Evolutionary conservation across 2,329 filamentous ascomycete species (phyloP).

Genomic region (Cercospora janseana): DNA sequence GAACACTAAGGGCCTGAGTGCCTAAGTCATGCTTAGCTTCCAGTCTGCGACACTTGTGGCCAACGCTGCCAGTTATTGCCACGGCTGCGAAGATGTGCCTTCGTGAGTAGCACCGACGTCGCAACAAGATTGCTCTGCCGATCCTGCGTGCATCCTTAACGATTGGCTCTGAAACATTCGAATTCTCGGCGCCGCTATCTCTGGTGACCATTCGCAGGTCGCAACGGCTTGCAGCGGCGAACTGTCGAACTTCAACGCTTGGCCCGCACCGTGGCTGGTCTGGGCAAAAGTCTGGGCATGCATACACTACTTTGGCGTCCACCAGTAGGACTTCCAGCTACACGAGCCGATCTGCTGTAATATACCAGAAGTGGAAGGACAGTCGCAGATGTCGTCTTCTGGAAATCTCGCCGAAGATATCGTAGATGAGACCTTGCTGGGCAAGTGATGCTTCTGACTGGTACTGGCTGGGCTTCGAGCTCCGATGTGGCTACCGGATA

Average conservation of each 20-base stretch:
- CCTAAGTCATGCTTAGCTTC: too few relatives aligned
- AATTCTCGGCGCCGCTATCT: slow-evolving; percentile 1
- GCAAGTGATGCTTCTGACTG: background rate
- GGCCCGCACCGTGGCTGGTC: slow-evolving; percentile 1
- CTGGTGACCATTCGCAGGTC: slow-evolving; percentile 2
- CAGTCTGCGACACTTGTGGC: too few relatives aligned
- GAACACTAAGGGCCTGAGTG: too few relatives aligned
- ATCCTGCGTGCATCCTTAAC: background rate
- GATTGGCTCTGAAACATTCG: background rate
- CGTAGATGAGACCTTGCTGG: background rate
- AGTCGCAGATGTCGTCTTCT: background rate
- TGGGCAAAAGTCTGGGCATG: slow-evolving; percentile 3
- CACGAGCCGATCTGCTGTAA: slow-evolving; percentile 1
- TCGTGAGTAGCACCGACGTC: background rate
- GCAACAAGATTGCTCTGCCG: background rate
- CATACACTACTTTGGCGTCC: slow-evolving; percentile 2
- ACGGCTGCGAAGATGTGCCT: too few relatives aligned
- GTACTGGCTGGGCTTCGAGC: slow-evolving; percentile 3
- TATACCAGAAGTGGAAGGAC: slow-evolving; percentile 4
- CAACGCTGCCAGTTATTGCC: too few relatives aligned
- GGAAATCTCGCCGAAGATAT: background rate
- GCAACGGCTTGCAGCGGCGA: slow-evolving; percentile 5
- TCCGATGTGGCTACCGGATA: slow-evolving; percentile 6
- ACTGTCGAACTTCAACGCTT: slow-evolving; percentile 3
- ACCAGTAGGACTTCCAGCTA: background rate